Base-by-base conservation (phyloP, 129 eudicot species). In the Silybum marianum region DNA sequence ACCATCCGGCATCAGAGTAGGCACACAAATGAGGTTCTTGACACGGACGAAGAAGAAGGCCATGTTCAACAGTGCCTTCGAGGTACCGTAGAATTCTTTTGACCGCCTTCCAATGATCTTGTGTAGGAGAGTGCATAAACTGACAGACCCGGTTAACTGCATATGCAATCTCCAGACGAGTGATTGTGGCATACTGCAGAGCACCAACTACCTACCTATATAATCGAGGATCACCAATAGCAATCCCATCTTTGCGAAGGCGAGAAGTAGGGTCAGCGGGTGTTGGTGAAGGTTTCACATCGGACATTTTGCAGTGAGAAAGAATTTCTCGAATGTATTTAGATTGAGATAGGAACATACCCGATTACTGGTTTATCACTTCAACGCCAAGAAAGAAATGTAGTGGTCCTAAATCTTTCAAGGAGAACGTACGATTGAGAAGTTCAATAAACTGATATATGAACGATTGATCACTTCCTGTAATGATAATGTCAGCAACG, bases 381-480 rank as follows among this genome's bases (percentile, higher is more conserved):
- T 40, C 30, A 21, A 73, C 19, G 25, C 77, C 25, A 42, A 40
- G 65, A 21, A 40, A 40, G 26, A 10, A 40, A 7, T 48, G 11
- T 1, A 73, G n/a, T 3, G 66, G 26, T 12, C 28, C 77, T n/a
- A 73, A 44, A 73, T 73, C 77, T 12, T 73, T 73, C 2, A 75
- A 3, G 16, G 78, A 46, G 22, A 75, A 75, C 4, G 21, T 7
- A 0, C 4, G 44, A 25, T 28, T 10, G 11, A 62, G 68, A 3
- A 10, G 23, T 9, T 75, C 5, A 26, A 51, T 26, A 1, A 24
- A 75, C 3, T 0, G 14, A 2, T 2, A 1, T 6, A 75, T 36
- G 19, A 2, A 3, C 6, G 21, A 7, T 2, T 6, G 1, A 46
- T 14, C 30, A 25, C n/a, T 23, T 5, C 42, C 69, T 8, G 42